phyloP scores from a whole-genome alignment of 805 yeast species.

The Ogataea zsoltii region DNA sequence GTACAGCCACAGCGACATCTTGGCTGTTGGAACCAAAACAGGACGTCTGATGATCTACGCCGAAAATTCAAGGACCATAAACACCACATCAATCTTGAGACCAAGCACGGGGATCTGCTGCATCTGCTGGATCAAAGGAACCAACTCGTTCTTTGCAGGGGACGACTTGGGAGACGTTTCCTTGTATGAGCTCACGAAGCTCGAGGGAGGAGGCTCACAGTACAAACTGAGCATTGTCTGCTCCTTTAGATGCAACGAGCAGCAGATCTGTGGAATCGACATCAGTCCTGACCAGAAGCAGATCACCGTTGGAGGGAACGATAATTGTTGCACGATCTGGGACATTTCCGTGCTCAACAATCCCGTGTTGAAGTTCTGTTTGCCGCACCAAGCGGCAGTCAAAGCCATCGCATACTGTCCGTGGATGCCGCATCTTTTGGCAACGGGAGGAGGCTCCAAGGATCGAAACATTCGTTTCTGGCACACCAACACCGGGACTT shows the following conservation, averaged over 20 bases:
- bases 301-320: conserved; percentile 82
- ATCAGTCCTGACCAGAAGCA: conserved; percentile 53
- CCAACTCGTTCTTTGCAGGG: conserved; percentile 54
- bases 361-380: conserved; percentile 47
- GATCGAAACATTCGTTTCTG: conserved; percentile 83
- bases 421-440: conserved; percentile 77
- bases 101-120: conserved; percentile 52
- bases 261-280: conserved; percentile 69
- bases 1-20: conserved; percentile 47
- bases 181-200: conserved; percentile 36
- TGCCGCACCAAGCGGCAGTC: conserved; percentile 82
- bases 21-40: conserved; percentile 57
- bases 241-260: conserved; percentile 48
- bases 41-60: conserved; percentile 47
- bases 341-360: conserved; percentile 43
- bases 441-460: conserved; percentile 88
- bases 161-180: conserved; percentile 63
- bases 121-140: conserved; percentile 56
- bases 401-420: conserved; percentile 91
- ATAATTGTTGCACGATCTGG: conserved; percentile 80
- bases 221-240: conserved; percentile 22
- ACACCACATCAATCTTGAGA: conserved; percentile 24
- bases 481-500: conserved; percentile 80
- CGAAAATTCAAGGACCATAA: conserved; percentile 31
- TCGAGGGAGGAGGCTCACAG: conserved; percentile 3